Evolutionary conservation across 805 yeast genomes (phyloP).

Genomic region (Metschnikowia bowlesiae): DNA sequence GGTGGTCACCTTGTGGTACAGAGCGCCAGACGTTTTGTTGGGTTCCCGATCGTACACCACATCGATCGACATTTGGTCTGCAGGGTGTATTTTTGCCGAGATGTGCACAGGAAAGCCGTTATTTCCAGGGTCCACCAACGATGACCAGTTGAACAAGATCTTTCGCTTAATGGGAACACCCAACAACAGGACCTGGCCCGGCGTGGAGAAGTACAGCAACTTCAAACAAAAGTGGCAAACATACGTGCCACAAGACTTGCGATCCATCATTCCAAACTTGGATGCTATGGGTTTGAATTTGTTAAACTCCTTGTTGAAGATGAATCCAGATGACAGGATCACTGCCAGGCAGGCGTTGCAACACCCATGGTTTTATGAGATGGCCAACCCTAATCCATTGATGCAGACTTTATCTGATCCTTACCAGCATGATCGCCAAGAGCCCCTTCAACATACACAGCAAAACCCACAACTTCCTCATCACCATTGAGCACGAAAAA

Average conservation of each 20-base stretch:
- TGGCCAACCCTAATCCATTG: constrained; percentile 40
- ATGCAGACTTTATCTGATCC: constrained; percentile 32
- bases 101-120: constrained; percentile 98
- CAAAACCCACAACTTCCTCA: constrained; percentile 4
- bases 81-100: constrained; percentile 96
- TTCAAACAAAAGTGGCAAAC: constrained; percentile 79
- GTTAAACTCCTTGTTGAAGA: constrained; percentile 53
- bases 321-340: constrained; percentile 58
- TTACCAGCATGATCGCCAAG: constrained; percentile 16
- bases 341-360: constrained; percentile 59
- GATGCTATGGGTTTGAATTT: constrained; percentile 68
- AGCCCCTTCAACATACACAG: background rate
- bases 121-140: constrained; percentile 94
- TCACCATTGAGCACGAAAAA: background rate
- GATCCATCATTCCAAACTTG: constrained; percentile 60
- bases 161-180: constrained; percentile 97
- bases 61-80: constrained; percentile 97
- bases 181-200: constrained; percentile 95
- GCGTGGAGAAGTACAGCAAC: constrained; percentile 85
- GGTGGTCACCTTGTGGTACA: constrained; percentile 96
- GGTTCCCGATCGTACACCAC: constrained; percentile 96
- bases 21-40: constrained; percentile 94
- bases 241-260: constrained; percentile 83
- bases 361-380: constrained; percentile 82
- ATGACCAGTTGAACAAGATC: constrained; percentile 88